A percentile compares a stretch with the other conserved stretches of the same genome.
These are phyloP conservation scores for Pseudogymnoascus verrucosus DNA, from an alignment of 2,329 filamentous ascomycete species.

Conservation along the genomic window DNA sequence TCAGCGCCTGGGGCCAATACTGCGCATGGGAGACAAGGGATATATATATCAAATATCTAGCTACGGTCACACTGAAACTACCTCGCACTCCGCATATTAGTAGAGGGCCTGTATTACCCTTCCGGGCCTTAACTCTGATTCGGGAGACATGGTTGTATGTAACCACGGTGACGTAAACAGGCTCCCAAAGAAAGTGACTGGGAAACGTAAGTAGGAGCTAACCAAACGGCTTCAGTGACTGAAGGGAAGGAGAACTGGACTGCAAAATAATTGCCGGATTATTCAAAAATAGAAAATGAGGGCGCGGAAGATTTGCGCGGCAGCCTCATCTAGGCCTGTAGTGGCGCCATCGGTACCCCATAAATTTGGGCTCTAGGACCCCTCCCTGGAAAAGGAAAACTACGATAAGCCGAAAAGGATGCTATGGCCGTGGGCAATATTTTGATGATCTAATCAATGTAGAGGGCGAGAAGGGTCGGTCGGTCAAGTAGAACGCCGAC, in stretches of 20 bases:
- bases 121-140: not conserved
- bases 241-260: no score
- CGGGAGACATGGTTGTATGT: not conserved
- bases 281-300: not conserved
- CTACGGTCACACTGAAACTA: not conserved
- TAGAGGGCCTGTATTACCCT: not conserved
- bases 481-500: not conserved
- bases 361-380: not conserved
- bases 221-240: not conserved
- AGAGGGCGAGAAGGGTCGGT: not conserved
- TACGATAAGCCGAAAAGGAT: not conserved
- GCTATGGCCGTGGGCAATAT: not conserved
- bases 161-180: not conserved
- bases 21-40: not conserved
- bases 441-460: not conserved
- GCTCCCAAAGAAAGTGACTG: not conserved
- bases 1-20: not conserved
- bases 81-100: not conserved
- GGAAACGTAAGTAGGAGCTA: not conserved
- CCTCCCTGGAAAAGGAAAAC: not conserved
- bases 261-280: not conserved
- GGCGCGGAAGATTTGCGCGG: not conserved
- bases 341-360: not conserved
- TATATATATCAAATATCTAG: not conserved
- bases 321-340: not conserved